Conservation (phyloP, 2,329 filamentous ascomycete genomes). For the Fusarium incarnatum region DNA sequence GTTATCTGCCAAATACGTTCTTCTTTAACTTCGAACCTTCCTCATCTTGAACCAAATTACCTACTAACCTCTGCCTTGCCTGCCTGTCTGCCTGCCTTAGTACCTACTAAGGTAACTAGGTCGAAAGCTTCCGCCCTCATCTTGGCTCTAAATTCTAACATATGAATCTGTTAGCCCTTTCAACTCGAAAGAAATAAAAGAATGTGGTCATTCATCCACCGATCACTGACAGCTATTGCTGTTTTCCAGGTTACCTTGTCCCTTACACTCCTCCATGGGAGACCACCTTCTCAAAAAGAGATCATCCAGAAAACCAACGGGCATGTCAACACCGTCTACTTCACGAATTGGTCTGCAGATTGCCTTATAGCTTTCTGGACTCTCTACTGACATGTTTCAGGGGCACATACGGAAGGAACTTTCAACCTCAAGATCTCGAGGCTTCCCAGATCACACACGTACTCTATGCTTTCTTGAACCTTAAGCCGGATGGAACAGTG, state of each 20-base stretch:
- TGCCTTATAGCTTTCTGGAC: constrained; percentile 56
- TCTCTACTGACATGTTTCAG: constrained; percentile 47
- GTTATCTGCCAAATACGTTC: neutral
- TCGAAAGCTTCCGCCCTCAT: neutral
- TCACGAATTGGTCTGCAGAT: constrained; percentile 25
- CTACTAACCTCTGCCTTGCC: too few relatives aligned
- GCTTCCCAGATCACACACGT: constrained; percentile 76
- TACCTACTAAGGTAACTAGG: neutral
- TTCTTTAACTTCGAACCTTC: neutral
- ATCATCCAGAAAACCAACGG: constrained; percentile 41
- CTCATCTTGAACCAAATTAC: neutral
- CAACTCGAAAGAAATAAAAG: neutral
- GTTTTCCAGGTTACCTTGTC: constrained; percentile 42
- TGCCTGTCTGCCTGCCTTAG: too few relatives aligned
- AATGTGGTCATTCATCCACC: constrained; percentile 46
- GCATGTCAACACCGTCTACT: constrained; percentile 34
- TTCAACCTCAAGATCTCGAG: constrained; percentile 46
- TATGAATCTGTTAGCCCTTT: neutral
- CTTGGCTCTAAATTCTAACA: neutral
- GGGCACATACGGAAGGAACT: constrained; percentile 29
- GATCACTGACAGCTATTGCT: constrained; percentile 45
- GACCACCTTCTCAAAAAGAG: neutral
- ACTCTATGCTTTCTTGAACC: constrained; percentile 84
- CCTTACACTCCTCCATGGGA: constrained; percentile 37
- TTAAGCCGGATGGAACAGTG: constrained; percentile 77